Evolutionary conservation across 176 grass and related monocot species (phyloP).

Genomic region (Musa itinerans): DNA sequence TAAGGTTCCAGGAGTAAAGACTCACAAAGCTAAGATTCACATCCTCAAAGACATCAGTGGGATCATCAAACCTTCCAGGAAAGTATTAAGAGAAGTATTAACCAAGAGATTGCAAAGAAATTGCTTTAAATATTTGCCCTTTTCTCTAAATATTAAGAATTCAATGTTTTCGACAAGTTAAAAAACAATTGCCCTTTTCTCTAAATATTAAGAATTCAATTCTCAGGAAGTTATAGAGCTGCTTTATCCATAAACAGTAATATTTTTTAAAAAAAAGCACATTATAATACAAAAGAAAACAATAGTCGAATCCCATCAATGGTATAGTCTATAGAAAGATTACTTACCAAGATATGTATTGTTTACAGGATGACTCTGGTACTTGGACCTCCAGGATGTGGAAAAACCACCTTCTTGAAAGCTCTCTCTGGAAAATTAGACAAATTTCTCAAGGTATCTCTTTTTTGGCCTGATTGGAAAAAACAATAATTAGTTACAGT

Average conservation of each 20-base stretch:
- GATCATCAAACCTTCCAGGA: constrained; percentile 57
- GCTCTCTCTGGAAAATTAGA: constrained; percentile 60
- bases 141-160: no score
- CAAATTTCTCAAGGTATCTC: constrained; percentile 40
- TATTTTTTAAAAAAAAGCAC: no score
- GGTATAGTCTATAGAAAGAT: no score
- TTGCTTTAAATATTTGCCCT: no score
- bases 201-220: no score
- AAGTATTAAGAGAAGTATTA: constrained; percentile 9
- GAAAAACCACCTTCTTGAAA: constrained; percentile 68
- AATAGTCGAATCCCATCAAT: no score
- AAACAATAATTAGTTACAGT: no score
- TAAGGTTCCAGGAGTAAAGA: constrained; percentile 29
- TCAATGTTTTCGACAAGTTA: no score
- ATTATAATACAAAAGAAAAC: no score
- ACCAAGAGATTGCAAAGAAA: background rate
- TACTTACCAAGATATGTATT: background rate
- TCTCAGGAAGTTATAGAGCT: no score
- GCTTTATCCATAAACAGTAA: background rate
- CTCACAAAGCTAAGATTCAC: constrained; percentile 27
- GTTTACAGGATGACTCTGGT: constrained; percentile 64
- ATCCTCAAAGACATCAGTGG: constrained; percentile 48
- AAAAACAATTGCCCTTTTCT: no score
- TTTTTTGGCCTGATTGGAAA: background rate
- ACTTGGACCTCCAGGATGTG: constrained; percentile 62